Base-by-base conservation (phyloP, 306 rosid species). In the Chamaecrista fasciculata region DNA sequence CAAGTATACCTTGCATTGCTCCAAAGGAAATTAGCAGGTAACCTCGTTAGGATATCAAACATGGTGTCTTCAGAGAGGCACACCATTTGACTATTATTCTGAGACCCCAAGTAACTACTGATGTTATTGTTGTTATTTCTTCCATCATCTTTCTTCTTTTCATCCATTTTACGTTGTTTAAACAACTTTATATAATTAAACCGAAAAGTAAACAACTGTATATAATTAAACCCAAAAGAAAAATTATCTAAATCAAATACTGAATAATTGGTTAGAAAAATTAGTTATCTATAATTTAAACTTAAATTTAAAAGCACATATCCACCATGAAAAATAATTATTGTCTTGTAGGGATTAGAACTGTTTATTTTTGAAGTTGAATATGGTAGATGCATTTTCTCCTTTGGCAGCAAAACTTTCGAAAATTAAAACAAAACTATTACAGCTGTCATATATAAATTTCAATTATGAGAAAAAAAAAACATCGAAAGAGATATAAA, bases 21-120 rank as follows among this genome's bases (percentile, higher is more conserved):
- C 6, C 10, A n/a, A 62, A 72, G 62, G 33, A 7, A 37, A 21
- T 58, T 29, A 49, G 64, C 77, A 11, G 77, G 55, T 62, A 72
- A 44, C 62, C 46, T 25, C 20, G 60, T 60, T 37, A 62, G 68
- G 53, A 72, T 51, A 37, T 49, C 28, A 37, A 16, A 37, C 52
- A 62, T n/a, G 3, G 33, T 21, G 37, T 72, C 70, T 36, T 62
- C 70, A 16, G 63, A 4, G 14, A 47, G 61, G 29, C 5, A 21
- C 48, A 15, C 52, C 25, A 15, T 19, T 60, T 48, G 69, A 15
- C 40, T 34, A 48, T 61, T 48, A 19, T 23, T 23, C 47, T 42
- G 67, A 20, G 75, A 47, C 39, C 6, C 15, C n/a, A 20, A 21
- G 67, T 11, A 57, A 55, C 34, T 2, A 5, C 34, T 1, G 37